phyloP scores from a whole-genome alignment of 2,329 filamentous ascomycete species.

The Diplocarpon rosae region DNA sequence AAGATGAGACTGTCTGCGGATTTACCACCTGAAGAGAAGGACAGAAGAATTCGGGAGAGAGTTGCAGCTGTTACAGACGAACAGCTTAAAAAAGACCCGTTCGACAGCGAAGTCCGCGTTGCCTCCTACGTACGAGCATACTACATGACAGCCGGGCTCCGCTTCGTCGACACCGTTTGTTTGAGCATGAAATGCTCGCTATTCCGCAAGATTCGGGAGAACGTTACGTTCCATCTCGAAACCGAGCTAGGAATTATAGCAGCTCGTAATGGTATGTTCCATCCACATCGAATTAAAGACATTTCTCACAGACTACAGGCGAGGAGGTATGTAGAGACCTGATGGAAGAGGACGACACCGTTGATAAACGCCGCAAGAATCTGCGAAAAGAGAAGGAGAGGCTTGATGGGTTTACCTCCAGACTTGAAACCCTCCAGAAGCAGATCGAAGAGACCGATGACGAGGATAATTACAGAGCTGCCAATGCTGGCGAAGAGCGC shows the following conservation, averaged over 20 bases:
- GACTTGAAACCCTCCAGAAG: neutral
- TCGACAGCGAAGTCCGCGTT: conserved; percentile 47
- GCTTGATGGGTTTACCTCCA: neutral
- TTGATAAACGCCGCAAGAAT: neutral
- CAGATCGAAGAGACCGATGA: neutral
- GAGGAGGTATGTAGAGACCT: neutral
- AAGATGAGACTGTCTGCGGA: neutral
- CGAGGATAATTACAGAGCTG: neutral
- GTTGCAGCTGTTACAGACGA: conserved; percentile 11
- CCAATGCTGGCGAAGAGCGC: no score
- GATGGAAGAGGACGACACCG: neutral
- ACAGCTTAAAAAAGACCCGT: conserved; percentile 45
- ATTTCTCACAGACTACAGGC: neutral
- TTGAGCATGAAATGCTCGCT: conserved; percentile 1
- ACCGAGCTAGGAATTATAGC: neutral
- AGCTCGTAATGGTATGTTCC: neutral
- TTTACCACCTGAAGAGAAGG: neutral
- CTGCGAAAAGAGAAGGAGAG: neutral
- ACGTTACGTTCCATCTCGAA: conserved; percentile 3
- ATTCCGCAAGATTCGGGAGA: conserved; percentile 1
- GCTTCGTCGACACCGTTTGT: conserved; percentile 45
- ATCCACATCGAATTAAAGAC: neutral
- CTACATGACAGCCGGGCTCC: conserved; percentile 53
- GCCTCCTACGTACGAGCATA: conserved; percentile 56
- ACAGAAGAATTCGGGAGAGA: conserved; percentile 1